Base-by-base conservation (phyloP, 176 grass and related monocot genomes). In the Themeda triandra region DNA sequence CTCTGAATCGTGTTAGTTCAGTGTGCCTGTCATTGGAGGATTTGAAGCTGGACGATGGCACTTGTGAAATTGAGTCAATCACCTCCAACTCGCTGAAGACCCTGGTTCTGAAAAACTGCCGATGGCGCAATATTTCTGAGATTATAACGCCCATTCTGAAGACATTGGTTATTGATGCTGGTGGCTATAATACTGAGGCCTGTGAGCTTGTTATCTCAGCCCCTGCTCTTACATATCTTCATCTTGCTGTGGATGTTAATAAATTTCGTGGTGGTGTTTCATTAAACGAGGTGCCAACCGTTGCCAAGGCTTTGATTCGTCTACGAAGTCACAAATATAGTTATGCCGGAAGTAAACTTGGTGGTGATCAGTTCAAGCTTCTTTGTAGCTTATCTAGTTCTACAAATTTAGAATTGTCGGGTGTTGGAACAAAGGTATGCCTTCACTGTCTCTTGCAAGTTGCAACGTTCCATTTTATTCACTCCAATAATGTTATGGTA, bases 271-370 rank as follows among this genome's bases (percentile, higher is more conserved):
- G 8, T 27, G 27, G 21, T 62, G 33, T 86, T 71, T 71, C 21
- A 24, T 19, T 86, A 63, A 25, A 62, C 21, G 53, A 37, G 39
- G 71, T 60, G 28, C 36, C 29, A 79, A 79, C 51, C 2, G 13
- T 79, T 63, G 53, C 2, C 4, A 79, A 71, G 54, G 84, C 84
- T 48, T 71, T 23, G 0, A 48, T 86, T 79, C 19, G 10, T 71
- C 23, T 28, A 21, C 0, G 0, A 1, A 1, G 1, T 12, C 1
- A 6, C 63, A 29, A 4, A 53, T 5, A 2, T 6, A 12, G 8
- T 18, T 2, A 3, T 15, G 1, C 10, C 6, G 2, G 13, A 15
- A 49, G 71, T 29, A 66, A 13, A n/a, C 8, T 44, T 29, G 6
- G 12, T n/a, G 9, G n/a, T 14, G 1, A 42, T 41, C 35, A 63